Percentiles rank a stretch among this genome's conserved stretches.
Conservation (phyloP, 2,329 filamentous ascomycete genomes). For the Lasiodiplodia sp. region DNA sequence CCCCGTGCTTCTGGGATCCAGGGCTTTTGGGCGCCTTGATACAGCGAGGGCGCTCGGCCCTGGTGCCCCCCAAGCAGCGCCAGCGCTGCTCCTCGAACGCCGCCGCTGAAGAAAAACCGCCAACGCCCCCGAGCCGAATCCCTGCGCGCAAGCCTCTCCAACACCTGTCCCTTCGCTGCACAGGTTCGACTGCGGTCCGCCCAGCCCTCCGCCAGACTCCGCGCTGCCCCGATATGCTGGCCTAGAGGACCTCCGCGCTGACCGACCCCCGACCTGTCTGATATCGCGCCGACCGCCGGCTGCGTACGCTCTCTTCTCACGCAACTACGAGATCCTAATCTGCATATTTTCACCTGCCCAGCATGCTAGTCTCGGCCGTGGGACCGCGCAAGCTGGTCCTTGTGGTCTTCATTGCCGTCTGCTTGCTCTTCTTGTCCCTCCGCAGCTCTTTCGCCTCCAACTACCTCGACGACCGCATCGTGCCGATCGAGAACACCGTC, state of each 20-base stretch:
- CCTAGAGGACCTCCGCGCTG: constrained; percentile 15
- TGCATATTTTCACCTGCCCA: neutral
- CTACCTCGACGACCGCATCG: constrained; percentile 21
- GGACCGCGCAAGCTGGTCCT: constrained; percentile 32
- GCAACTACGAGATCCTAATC: neutral
- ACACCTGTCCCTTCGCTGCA: constrained; percentile 28
- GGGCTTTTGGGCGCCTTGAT: constrained; percentile 28
- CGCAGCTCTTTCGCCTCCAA: constrained; percentile 28
- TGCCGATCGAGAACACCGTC: constrained; percentile 20
- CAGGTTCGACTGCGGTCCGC: constrained; percentile 16
- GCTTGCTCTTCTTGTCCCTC: constrained; percentile 28
- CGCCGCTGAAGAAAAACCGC: constrained; percentile 26
- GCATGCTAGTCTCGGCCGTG: constrained; percentile 30
- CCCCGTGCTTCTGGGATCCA: constrained; percentile 24
- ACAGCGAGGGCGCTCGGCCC: constrained; percentile 21
- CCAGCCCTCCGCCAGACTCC: neutral
- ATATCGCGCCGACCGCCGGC: constrained; percentile 26
- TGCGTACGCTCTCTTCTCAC: constrained; percentile 18
- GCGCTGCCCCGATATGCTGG: constrained; percentile 15
- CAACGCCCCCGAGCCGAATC: constrained; percentile 22
- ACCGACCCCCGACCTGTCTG: constrained; percentile 1
- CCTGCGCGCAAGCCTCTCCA: constrained; percentile 26
- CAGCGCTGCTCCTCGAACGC: constrained; percentile 18
- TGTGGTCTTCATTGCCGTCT: constrained; percentile 32
- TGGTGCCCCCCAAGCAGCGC: constrained; percentile 10